These are phyloP conservation scores for Tylopilus balloui DNA, from an alignment of 768 basidiomycete species.

Conservation along the genomic window DNA sequence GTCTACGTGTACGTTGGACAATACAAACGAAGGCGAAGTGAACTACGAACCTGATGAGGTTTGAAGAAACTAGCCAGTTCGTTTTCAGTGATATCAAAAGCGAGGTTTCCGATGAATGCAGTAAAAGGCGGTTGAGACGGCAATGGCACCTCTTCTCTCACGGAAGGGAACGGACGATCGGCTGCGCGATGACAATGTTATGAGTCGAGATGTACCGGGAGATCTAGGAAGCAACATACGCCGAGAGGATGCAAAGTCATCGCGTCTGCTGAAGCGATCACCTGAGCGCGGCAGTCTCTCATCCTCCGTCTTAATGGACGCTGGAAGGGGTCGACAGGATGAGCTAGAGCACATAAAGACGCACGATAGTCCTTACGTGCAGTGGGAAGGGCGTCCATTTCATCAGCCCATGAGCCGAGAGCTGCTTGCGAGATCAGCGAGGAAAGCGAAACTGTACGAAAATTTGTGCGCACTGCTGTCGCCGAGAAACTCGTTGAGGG, in stretches of 20 bases:
- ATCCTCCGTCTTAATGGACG: slow-evolving; percentile 66
- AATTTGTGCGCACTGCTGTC: slow-evolving; percentile 60
- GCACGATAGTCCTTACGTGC: slow-evolving; percentile 65
- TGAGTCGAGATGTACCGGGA: slow-evolving; percentile 8
- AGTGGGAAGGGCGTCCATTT: slow-evolving; percentile 90
- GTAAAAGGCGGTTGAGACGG: slow-evolving; percentile 93
- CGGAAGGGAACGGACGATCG: slow-evolving; percentile 54
- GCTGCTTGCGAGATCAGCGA: slow-evolving; percentile 40
- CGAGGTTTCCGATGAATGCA: slow-evolving; percentile 93
- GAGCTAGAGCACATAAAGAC: slow-evolving; percentile 6
- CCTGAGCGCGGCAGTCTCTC: slow-evolving; percentile 45
- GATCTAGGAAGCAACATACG: slow-evolving; percentile 40
- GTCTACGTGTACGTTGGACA: slow-evolving; percentile 39
- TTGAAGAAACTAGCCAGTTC: slow-evolving; percentile 82
- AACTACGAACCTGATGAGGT: slow-evolving; percentile 48
- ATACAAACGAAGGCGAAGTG: not conserved
- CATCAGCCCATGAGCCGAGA: slow-evolving; percentile 96
- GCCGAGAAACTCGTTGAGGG: slow-evolving; percentile 87
- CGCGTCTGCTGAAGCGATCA: slow-evolving; percentile 54
- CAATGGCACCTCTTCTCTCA: slow-evolving; percentile 91
- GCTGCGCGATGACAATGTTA: slow-evolving; percentile 35
- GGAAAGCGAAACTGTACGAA: slow-evolving; percentile 11
- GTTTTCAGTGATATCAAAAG: slow-evolving; percentile 84
- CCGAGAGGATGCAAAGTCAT: slow-evolving; percentile 62
- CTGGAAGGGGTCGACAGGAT: slow-evolving; percentile 35